Evolutionary conservation across 257 asterid species (phyloP).

Genomic region (Anisodus tanguticus): DNA sequence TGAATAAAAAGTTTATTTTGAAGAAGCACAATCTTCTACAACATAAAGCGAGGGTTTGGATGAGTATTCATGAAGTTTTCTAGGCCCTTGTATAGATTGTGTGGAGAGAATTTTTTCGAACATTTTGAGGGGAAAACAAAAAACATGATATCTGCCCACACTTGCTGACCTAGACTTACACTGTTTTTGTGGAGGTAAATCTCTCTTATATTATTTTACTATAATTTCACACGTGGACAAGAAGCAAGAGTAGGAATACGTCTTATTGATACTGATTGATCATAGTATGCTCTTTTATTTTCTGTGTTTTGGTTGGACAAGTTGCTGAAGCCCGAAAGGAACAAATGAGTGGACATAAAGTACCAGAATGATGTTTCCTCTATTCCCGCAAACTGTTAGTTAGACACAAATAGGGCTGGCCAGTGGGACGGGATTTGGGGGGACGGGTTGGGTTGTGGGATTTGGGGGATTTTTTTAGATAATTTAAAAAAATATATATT

Average conservation of each 20-base stretch:
- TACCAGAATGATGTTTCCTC: neutral
- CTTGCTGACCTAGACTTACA: neutral
- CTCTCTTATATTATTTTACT: neutral
- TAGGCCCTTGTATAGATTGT: conserved; percentile 11
- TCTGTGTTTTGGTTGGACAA: neutral
- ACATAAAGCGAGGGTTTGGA: conserved; percentile 3
- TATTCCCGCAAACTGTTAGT: neutral
- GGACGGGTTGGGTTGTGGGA: too few relatives aligned
- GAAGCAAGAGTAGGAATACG: neutral
- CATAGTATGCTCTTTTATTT: neutral
- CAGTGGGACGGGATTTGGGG: too few relatives aligned
- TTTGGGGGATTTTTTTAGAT: too few relatives aligned
- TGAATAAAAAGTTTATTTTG: conserved; percentile 30
- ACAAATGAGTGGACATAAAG: neutral
- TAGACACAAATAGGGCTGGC: too few relatives aligned
- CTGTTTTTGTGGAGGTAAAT: neutral
- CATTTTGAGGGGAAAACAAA: neutral
- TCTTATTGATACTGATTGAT: neutral
- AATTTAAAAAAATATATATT: too few relatives aligned
- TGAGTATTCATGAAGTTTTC: conserved; percentile 18
- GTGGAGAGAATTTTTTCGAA: neutral
- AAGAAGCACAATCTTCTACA: neutral
- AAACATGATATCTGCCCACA: neutral
- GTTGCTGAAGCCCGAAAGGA: neutral
- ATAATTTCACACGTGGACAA: neutral